A percentile compares a stretch with the other conserved stretches of the same genome.
phyloP scores from a whole-genome alignment of 495 filamentous ascomycete species.

The Corynascus novoguineensis region DNA sequence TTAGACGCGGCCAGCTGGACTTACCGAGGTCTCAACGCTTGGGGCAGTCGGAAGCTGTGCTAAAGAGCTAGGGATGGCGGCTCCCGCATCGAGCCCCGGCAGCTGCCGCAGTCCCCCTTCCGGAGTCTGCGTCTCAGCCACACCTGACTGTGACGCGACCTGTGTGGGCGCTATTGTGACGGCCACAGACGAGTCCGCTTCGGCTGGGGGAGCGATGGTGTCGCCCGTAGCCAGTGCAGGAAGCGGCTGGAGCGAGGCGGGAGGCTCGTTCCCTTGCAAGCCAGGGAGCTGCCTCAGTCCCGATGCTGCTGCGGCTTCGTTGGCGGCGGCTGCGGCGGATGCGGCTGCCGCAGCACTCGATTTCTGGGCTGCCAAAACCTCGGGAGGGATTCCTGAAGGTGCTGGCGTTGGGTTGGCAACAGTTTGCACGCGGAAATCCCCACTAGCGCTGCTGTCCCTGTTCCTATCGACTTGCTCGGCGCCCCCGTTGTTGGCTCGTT shows the following conservation, averaged over 20 bases:
- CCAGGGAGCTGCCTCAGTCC: conserved; percentile 23
- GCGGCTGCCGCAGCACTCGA: conserved; percentile 16
- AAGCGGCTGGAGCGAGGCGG: conserved; percentile 18
- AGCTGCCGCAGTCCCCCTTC: conserved; percentile 4
- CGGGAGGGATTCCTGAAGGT: conserved; percentile 7
- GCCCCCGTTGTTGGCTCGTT: neutral
- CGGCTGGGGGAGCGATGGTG: conserved; percentile 2
- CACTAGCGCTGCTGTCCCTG: neutral
- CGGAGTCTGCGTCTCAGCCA: neutral
- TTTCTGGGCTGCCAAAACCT: conserved; percentile 13
- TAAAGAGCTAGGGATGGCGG: conserved; percentile 1
- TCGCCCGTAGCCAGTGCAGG: conserved; percentile 16
- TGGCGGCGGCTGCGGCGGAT: conserved; percentile 15
- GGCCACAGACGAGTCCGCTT: neutral
- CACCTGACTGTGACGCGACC: conserved; percentile 9
- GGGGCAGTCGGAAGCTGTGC: conserved; percentile 14
- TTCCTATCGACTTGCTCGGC: neutral
- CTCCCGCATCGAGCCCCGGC: conserved; percentile 5
- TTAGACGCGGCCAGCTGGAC: neutral
- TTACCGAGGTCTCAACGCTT: conserved; percentile 18
- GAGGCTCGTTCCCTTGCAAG: conserved; percentile 11
- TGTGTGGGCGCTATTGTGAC: neutral
- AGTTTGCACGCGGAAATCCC: neutral
- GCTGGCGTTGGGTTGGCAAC: conserved; percentile 1
- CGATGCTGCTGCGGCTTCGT: conserved; percentile 8